Evolutionary conservation across 345 rosid species (phyloP), one percentile per base, ranked within the genome.

Genomic region (Lepidium aucheri): DNA sequence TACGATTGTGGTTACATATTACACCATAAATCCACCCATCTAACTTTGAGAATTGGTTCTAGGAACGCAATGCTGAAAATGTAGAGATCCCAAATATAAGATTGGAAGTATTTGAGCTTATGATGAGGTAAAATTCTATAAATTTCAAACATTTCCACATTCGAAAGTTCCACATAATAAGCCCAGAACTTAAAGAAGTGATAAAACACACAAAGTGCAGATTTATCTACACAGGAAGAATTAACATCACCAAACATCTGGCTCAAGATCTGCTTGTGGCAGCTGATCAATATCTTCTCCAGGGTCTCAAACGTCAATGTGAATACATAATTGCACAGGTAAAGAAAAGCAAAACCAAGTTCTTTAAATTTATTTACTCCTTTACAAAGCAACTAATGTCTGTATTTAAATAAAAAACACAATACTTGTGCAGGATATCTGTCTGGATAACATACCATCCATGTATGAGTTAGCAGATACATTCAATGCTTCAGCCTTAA

Each of bases 271-370:
- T 89, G 47, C 93, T 89, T 15, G 77, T 70, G 72, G 96, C 93
- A 41, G 93, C 96, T 34, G 96, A 89, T 67, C 96, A 89, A 32
- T 89, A 89, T 81, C 87, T 86, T 68, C 63, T 89, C 45, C 78
- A 79, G 11, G 89, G 87, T 7, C 91, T 89, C 44, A 89, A 86
- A 67, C 83, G 84, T n/a, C 83, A 74, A 20, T 83, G 96, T 32
- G 94, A 89, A 67, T 82, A 69, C 56, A 58, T 84, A 60, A 85
- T 89, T 56, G 82, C 96, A 14, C 78, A 83, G 90, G 96, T 89
- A 53, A 54, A 54, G 7, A 74, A 54, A 34, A 39, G 3, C 14
- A 8, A 41, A 20, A 14, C 30, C 3, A 9, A 42, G 15, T 16
- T 22, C 24, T 45, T 35, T 8, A 24, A 24, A 20, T 1, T 34